These are phyloP conservation scores for Aleurites moluccanus DNA, from an alignment of 441 rosid genomes.

Conservation along the genomic window DNA sequence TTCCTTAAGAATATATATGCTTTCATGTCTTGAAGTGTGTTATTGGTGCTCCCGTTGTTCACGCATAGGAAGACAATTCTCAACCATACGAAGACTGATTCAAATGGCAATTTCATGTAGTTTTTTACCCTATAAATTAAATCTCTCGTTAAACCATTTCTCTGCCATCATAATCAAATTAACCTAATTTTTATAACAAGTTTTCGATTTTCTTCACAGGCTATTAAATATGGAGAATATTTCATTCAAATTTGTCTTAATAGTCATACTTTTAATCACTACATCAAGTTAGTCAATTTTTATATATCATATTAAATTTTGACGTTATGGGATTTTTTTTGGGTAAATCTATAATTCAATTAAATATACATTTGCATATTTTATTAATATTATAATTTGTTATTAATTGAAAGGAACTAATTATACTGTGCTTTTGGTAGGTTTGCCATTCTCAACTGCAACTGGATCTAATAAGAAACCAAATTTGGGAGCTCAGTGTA, in stretches of 20 bases:
- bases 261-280: not conserved
- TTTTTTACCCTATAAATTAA: not conserved
- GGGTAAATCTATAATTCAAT: too few species aligned
- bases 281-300: conserved; percentile 1
- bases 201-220: too few species aligned
- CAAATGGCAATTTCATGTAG: not conserved
- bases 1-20: too few species aligned
- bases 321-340: too few species aligned
- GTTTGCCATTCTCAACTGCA: not conserved
- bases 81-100: not conserved
- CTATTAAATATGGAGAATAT: conserved; percentile 2
- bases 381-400: not conserved
- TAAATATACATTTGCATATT: too few species aligned
- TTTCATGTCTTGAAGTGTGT: too few species aligned
- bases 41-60: too few species aligned
- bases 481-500: not conserved
- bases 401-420: not conserved
- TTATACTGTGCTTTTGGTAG: not conserved
- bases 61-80: not conserved
- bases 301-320: not conserved
- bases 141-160: not conserved
- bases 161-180: not conserved
- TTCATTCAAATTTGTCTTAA: not conserved
- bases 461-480: not conserved
- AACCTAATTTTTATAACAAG: too few species aligned